Base-by-base conservation (phyloP, 257 asterid species). In the Eustoma russellianum region DNA sequence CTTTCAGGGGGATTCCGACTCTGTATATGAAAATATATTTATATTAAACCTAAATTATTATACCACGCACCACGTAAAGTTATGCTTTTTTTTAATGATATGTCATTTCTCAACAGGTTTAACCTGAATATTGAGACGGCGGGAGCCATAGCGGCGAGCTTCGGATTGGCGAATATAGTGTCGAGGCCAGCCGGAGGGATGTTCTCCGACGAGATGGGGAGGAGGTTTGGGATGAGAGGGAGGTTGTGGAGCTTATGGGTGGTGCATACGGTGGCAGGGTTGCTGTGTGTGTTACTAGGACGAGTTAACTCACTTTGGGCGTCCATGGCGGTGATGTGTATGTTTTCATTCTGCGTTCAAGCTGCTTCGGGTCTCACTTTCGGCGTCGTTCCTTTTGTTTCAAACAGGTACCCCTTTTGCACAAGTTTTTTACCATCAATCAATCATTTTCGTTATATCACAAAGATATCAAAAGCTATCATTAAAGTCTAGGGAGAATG, bases 371-470 rank as follows among this genome's bases (percentile, higher is more conserved):
- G 88, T 6, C 83, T 79, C 45, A 70, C 70, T 0, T 79, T 77
- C 43, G 93, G 93, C 0, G 74, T 83, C 5, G 93, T 83, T n/a
- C 93, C 88, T 34, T 83, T 79, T n/a, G 83, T 83, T 46, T 83
- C 93, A 13, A 66, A 67, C 38, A 75, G 93, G 88, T 83, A 72
- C n/a, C n/a, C n/a, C n/a, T n/a, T n/a, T n/a, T n/a, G n/a, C n/a
- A n/a, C n/a, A 8, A n/a, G n/a, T n/a, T n/a, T n/a, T n/a, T n/a
- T n/a, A n/a, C n/a, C n/a, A n/a, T n/a, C n/a, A n/a, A n/a, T n/a
- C n/a, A n/a, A n/a, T n/a, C n/a, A n/a, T n/a, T n/a, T n/a, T n/a
- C n/a, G n/a, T n/a, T n/a, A n/a, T n/a, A n/a, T n/a, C n/a, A n/a
- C n/a, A n/a, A n/a, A n/a, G n/a, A n/a, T n/a, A n/a, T n/a, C n/a